Evolutionary conservation across 2,329 filamentous ascomycete genomes (phyloP), one percentile per base, ranked within the genome.

Genomic region (Monosporascus sp.): DNA sequence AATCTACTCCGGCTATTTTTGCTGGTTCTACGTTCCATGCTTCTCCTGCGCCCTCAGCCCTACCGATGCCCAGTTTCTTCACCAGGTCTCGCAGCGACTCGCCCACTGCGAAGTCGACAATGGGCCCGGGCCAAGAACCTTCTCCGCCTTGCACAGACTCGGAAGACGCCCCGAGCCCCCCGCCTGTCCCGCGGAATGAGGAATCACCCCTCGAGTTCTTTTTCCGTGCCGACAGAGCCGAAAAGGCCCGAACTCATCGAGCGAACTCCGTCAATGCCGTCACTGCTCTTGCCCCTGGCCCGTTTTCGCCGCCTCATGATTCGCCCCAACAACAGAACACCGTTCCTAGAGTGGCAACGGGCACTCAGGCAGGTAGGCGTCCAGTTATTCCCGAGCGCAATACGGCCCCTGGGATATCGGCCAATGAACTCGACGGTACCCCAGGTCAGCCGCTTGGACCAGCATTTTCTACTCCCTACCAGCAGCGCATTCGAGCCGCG

Each of bases 1-100:
- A 71, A 48, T 71, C 71, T 31, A 72, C 72, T 48, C 77, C 83
- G 4, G 43, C 43, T 55, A 85, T 87, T 46, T 99, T 96, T 72
- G 94, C 94, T 40, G 94, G 93, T 16, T 88, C 93, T 36, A 95
- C 91, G 5, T 99, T 97, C 70, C 92, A 97, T 71, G 90, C 91
- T 41, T 97, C 94, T 8, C 94, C 94, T 20, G 93, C 92, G 2
- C 88, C 94, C 0, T 95, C 91, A 8, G 86, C 91, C 24, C 78
- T 99, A 34, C 94, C 94, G 0, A 88, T 97, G 54, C 94, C 94
- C 11, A 95, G 88, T 65, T 96, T 97, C 69, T 51, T 88, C 57
- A 87, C 88, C 27, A 92, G 88, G 64, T 85, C 90, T 0, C 79
- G 89, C 14, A 85, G 86, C 3, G 86, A 88, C 53, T 86, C 85